Conservation (phyloP, 148 eudicot species). For the Pouteria glomerata region DNA sequence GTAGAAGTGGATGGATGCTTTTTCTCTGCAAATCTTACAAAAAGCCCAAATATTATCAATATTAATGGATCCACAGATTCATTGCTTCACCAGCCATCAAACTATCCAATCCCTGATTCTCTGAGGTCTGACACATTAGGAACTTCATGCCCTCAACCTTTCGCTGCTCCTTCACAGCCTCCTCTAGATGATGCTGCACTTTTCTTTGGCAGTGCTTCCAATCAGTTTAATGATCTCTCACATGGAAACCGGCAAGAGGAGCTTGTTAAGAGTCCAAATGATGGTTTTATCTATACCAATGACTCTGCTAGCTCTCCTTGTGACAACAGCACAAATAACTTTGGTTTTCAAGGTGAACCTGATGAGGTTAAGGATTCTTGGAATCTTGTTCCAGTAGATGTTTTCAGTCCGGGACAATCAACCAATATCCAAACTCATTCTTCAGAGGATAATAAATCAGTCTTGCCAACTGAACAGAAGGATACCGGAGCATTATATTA, state of each 20-base stretch:
- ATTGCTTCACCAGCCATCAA: conserved; percentile 32
- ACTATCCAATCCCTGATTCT: conserved; percentile 40
- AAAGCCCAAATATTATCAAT: conserved; percentile 22
- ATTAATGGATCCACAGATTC: conserved; percentile 32
- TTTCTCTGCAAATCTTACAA: conserved; percentile 20
- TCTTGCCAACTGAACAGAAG: conserved; percentile 22
- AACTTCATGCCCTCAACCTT: conserved; percentile 32
- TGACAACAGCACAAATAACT: conserved; percentile 17
- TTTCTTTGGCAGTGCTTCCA: conserved; percentile 13
- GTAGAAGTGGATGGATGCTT: conserved; percentile 21
- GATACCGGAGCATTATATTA: conserved; percentile 67
- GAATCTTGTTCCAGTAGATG: conserved; percentile 48
- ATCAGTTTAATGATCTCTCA: conserved; percentile 29
- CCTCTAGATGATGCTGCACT: conserved; percentile 25
- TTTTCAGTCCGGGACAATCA: conserved; percentile 36
- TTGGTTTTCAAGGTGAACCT: conserved; percentile 27
- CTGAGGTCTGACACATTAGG: conserved; percentile 26
- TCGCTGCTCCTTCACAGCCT: conserved; percentile 27
- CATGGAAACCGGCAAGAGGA: conserved; percentile 35
- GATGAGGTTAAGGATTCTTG: conserved; percentile 27
- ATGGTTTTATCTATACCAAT: conserved; percentile 25
- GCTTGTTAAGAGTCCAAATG: conserved; percentile 23
- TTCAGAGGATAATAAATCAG: conserved; percentile 22
- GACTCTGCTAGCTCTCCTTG: conserved; percentile 24
- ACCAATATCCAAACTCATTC: conserved; percentile 29